phyloP scores from a whole-genome alignment of 2,329 filamentous ascomycete genomes.

The Paracorniculantispora psalliotae region DNA sequence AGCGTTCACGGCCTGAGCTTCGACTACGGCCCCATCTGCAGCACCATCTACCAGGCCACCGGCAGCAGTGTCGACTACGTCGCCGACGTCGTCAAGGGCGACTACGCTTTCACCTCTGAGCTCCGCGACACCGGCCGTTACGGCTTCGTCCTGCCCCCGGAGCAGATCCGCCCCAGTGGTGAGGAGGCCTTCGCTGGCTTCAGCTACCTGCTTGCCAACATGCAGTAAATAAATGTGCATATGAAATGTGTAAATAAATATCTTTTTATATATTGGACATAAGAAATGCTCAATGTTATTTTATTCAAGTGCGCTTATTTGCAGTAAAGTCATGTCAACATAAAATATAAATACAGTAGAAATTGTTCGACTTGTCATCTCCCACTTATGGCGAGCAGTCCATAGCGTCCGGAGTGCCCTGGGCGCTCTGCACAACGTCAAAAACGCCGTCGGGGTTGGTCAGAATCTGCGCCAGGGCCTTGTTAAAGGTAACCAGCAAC shows the following conservation, averaged over 20 bases:
- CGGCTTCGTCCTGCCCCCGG: slow-evolving; percentile 39
- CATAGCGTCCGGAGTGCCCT: not conserved
- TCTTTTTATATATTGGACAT: not conserved
- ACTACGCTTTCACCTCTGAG: slow-evolving; percentile 37
- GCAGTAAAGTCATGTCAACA: not conserved
- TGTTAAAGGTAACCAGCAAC: slow-evolving; percentile 8
- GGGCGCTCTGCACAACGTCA: slow-evolving; percentile 1
- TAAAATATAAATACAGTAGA: not conserved
- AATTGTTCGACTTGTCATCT: not conserved
- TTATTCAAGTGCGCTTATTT: not conserved
- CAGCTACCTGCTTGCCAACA: slow-evolving; percentile 51
- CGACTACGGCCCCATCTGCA: slow-evolving; percentile 49
- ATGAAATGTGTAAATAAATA: not conserved
- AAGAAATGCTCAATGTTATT: not conserved
- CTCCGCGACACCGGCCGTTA: slow-evolving; percentile 31
- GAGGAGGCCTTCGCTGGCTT: slow-evolving; percentile 45
- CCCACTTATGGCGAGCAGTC: not conserved
- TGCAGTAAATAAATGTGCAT: slow-evolving; percentile 25
- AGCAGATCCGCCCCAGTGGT: slow-evolving; percentile 38
- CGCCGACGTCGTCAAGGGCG: slow-evolving; percentile 36
- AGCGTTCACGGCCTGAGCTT: slow-evolving; percentile 35
- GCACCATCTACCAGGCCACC: slow-evolving; percentile 55
- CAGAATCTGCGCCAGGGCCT: slow-evolving; percentile 8
- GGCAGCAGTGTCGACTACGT: slow-evolving; percentile 43
- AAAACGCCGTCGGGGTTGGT: slow-evolving; percentile 10